A percentile compares a stretch with the other conserved stretches of the same genome.
Conservation (phyloP, 768 basidiomycete species). For the Russula virescens region DNA sequence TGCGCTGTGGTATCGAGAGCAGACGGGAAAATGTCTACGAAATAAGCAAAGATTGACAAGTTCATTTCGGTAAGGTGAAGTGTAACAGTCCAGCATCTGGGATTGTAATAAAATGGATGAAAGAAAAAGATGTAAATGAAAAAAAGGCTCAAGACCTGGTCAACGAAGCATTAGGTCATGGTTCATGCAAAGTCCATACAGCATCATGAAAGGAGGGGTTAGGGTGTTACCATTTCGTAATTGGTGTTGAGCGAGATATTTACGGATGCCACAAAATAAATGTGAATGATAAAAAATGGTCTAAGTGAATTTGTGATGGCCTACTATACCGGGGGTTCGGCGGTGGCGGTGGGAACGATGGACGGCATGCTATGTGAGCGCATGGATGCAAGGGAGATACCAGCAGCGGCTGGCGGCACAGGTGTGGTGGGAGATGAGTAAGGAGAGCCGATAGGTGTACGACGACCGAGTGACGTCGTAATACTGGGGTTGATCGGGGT, state of each 20-base stretch:
- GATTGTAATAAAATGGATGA: conserved; percentile 7
- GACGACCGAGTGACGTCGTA: conserved; percentile 19
- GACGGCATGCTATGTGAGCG: conserved; percentile 25
- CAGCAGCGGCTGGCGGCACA: neutral
- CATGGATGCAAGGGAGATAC: conserved; percentile 12
- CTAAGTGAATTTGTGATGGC: neutral
- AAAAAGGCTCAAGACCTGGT: neutral
- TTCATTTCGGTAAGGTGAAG: neutral
- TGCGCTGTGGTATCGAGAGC: conserved; percentile 17
- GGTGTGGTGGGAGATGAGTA: conserved; percentile 25
- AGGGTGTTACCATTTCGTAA: conserved; percentile 14
- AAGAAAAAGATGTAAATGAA: neutral
- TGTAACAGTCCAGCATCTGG: conserved; percentile 4
- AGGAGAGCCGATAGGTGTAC: conserved; percentile 20
- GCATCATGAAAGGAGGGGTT: conserved; percentile 10
- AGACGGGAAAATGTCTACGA: conserved; percentile 9
- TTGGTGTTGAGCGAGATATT: conserved; percentile 2
- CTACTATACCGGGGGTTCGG: conserved; percentile 12
- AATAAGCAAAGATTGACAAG: neutral
- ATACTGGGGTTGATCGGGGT: conserved; percentile 15
- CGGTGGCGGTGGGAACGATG: conserved; percentile 6
- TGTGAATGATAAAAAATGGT: conserved; percentile 21
- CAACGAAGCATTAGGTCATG: conserved; percentile 12
- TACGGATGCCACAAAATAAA: conserved; percentile 8
- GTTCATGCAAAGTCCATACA: conserved; percentile 16